Percentiles rank a stretch among this genome's conserved stretches.
Conservation (phyloP, 352 stramenopile genomes). For the Globisporangium okanoganense region DNA sequence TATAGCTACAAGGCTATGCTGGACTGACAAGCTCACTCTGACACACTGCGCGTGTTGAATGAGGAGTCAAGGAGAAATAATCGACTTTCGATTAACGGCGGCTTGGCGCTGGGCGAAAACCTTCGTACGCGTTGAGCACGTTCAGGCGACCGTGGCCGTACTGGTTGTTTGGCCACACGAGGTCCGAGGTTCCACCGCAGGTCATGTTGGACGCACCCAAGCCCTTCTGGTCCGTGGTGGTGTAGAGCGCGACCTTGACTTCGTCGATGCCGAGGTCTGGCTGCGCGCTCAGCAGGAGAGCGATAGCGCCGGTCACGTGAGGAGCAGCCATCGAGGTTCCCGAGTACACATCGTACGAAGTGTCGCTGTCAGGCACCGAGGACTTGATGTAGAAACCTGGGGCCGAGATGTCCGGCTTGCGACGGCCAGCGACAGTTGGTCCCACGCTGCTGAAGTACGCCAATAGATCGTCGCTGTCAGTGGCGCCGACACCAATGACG, state of each 20-base stretch:
- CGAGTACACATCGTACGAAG: constrained; percentile 2
- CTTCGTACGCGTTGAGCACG: constrained; percentile 16
- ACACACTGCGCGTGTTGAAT: too few species aligned
- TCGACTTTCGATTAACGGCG: not conserved
- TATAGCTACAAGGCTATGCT: not conserved
- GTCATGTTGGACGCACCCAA: constrained; percentile 8
- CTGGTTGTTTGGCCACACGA: constrained; percentile 39
- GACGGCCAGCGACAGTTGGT: constrained; percentile 4
- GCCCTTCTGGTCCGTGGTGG: constrained; percentile 8
- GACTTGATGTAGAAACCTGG: constrained; percentile 20
- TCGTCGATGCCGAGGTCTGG: constrained; percentile 18
- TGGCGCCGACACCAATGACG: constrained; percentile 28
- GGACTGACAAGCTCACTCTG: not conserved
- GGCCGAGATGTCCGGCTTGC: constrained; percentile 28
- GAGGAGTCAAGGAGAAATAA: too few species aligned
- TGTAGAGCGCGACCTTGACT: constrained; percentile 11
- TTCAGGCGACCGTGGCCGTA: constrained; percentile 37
- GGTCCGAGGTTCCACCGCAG: constrained; percentile 26
- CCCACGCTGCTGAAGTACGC: constrained; percentile 19
- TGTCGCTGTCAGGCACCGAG: not conserved
- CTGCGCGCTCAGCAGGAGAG: constrained; percentile 23
- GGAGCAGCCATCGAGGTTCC: constrained; percentile 21
- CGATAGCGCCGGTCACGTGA: constrained; percentile 24
- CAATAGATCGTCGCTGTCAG: constrained; percentile 13
- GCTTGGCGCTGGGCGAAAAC: constrained; percentile 2